Percentiles rank a stretch among this genome's conserved stretches.
These are phyloP conservation scores for Xylaria digitata DNA, from an alignment of 2,329 filamentous ascomycete genomes.

Conservation along the genomic window DNA sequence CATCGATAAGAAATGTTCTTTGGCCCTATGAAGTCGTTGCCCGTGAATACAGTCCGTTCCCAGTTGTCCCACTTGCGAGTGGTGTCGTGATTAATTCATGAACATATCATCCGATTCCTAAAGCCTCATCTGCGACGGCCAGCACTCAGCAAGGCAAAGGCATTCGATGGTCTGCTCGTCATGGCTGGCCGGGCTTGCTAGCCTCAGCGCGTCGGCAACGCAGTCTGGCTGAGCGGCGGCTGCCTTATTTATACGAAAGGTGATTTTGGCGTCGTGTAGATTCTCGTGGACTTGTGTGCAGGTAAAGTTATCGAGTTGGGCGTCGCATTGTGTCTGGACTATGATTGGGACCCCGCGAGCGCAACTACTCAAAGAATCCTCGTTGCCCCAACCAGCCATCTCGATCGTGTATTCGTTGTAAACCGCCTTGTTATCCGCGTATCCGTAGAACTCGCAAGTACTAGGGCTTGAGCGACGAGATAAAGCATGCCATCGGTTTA, in stretches of 20 bases:
- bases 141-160: conserved; percentile 36
- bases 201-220: conserved; percentile 28
- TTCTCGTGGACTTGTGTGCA: conserved; percentile 28
- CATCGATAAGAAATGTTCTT: not conserved
- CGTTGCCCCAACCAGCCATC: conserved; percentile 36
- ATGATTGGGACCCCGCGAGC: not conserved
- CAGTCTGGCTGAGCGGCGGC: conserved; percentile 32
- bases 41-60: not conserved
- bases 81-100: not conserved
- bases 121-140: conserved; percentile 18
- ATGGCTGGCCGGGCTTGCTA: conserved; percentile 8
- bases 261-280: conserved; percentile 29
- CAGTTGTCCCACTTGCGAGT: not conserved
- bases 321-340: conserved; percentile 26
- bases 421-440: conserved; percentile 4
- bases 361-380: conserved; percentile 24
- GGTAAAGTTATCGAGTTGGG: conserved; percentile 20
- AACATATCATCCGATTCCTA: not conserved
- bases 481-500: not conserved
- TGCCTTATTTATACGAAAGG: conserved; percentile 31
- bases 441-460: conserved; percentile 36
- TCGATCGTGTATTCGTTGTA: conserved; percentile 37
- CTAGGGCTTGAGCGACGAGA: conserved; percentile 23
- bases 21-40: not conserved
- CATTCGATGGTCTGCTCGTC: conserved; percentile 33